Percentiles rank a stretch among this genome's conserved stretches.
These are phyloP conservation scores for Cyberlindnera japonica DNA, from an alignment of 805 yeast species.

Conservation along the genomic window DNA sequence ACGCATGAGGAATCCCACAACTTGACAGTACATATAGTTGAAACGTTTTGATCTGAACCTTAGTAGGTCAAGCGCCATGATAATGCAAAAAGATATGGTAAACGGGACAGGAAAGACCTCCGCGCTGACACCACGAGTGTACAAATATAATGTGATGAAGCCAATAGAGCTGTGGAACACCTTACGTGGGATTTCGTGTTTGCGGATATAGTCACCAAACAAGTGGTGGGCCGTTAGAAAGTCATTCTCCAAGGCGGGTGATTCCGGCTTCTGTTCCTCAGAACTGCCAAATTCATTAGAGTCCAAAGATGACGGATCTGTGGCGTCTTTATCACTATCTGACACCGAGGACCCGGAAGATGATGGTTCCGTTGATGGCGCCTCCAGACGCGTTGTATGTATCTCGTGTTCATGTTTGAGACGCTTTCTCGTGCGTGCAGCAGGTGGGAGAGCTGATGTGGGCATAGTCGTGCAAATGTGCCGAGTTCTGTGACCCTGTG, in stretches of 20 bases:
- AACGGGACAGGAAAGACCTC: conserved; percentile 59
- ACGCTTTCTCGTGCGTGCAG: conserved; percentile 13
- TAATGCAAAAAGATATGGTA: conserved; percentile 46
- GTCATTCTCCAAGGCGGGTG: conserved; percentile 20
- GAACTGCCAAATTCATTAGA: conserved; percentile 16
- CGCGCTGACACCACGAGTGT: conserved; percentile 56
- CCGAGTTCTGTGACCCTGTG: too few relatives aligned
- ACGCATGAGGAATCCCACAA: conserved; percentile 80
- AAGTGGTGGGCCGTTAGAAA: conserved; percentile 38
- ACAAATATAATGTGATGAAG: conserved; percentile 68
- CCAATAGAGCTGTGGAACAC: conserved; percentile 88
- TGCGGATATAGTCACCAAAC: conserved; percentile 54
- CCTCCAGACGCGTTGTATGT: conserved; percentile 6
- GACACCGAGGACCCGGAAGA: conserved; percentile 9
- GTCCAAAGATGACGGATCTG: conserved; percentile 4
- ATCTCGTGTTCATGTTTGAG: conserved; percentile 12
- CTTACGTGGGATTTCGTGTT: conserved; percentile 89
- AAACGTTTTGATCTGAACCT: conserved; percentile 60
- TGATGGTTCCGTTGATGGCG: conserved; percentile 11
- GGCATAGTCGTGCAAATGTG: conserved; percentile 7
- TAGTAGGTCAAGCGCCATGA: conserved; percentile 61
- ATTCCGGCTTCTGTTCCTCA: conserved; percentile 5
- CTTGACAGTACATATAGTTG: conserved; percentile 62
- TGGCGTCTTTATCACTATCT: conserved; percentile 8
- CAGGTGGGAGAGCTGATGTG: conserved; percentile 12